phyloP scores from a whole-genome alignment of 2,329 filamentous ascomycete genomes.

The Apiospora aurea region DNA sequence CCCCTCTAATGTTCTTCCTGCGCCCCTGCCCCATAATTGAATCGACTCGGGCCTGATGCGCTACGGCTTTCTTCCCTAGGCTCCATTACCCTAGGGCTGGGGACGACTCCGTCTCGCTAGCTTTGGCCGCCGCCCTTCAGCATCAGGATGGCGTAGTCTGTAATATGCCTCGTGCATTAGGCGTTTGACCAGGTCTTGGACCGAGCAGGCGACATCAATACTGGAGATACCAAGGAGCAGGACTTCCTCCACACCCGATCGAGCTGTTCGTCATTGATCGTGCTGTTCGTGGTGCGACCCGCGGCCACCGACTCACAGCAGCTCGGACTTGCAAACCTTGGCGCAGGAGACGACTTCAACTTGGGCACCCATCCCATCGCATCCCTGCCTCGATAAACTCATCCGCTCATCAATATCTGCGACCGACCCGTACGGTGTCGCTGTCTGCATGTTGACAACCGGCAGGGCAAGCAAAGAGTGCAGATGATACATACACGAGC shows the following conservation, averaged over 20 bases:
- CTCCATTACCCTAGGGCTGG: neutral
- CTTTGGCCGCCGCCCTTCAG: neutral
- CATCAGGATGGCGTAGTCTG: constrained; percentile 5
- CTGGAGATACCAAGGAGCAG: neutral
- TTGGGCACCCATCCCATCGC: neutral
- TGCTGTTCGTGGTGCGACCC: neutral
- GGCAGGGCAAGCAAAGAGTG: constrained; percentile 1
- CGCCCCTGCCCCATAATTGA: constrained; percentile 12
- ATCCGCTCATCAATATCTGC: constrained; percentile 2
- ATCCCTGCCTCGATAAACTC: neutral
- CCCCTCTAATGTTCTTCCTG: neutral
- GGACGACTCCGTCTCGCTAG: neutral
- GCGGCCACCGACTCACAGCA: neutral
- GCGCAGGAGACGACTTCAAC: neutral
- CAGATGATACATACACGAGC: neutral
- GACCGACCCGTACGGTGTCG: neutral
- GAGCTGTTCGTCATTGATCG: neutral
- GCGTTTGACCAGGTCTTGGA: constrained; percentile 1
- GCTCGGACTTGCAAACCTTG: neutral
- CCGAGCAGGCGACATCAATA: neutral
- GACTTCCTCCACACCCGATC: neutral
- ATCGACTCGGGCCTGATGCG: neutral
- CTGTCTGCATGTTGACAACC: neutral
- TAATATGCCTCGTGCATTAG: constrained; percentile 15
- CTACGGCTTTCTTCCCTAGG: neutral